Percentiles rank a stretch among this genome's conserved stretches.
phyloP scores from a whole-genome alignment of 2,329 filamentous ascomycete genomes.

The Arthrobotrys sinensis region DNA sequence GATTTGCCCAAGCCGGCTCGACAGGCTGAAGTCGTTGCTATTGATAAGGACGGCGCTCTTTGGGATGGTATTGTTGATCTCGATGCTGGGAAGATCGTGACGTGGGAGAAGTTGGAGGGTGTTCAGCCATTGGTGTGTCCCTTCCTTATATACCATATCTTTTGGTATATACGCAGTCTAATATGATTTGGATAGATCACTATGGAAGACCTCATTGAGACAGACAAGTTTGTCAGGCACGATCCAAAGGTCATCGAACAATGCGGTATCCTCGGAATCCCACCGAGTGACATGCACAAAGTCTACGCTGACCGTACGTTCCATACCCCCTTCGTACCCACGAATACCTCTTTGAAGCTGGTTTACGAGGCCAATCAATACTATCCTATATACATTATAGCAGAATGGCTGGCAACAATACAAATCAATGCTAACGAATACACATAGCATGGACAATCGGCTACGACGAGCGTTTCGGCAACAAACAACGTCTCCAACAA shows the following conservation, averaged over 20 bases:
- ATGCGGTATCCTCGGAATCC: slow-evolving; percentile 85
- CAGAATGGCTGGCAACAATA: no score
- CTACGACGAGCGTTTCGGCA: slow-evolving; percentile 91
- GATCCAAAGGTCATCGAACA: slow-evolving; percentile 92
- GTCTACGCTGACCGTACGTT: slow-evolving; percentile 88
- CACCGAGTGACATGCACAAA: slow-evolving; percentile 89
- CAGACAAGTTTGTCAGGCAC: slow-evolving; percentile 81
- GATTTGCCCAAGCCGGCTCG: slow-evolving; percentile 76
- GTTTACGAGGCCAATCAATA: no score
- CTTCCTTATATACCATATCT: neutral
- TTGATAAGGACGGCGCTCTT: slow-evolving; percentile 82
- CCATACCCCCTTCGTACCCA: no score
- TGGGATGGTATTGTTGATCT: slow-evolving; percentile 87
- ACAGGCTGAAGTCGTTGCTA: slow-evolving; percentile 85
- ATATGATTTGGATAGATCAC: slow-evolving; percentile 76
- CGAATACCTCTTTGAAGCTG: neutral
- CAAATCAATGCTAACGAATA: neutral
- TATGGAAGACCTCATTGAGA: slow-evolving; percentile 87
- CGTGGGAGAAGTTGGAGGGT: slow-evolving; percentile 82
- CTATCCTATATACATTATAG: no score
- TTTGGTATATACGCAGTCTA: slow-evolving; percentile 3
- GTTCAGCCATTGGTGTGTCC: slow-evolving; percentile 82
- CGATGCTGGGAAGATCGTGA: slow-evolving; percentile 75
- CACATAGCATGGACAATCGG: slow-evolving; percentile 87
- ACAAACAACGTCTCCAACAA: slow-evolving; percentile 83